Evolutionary conservation across 2,329 filamentous ascomycete genomes (phyloP), one percentile per base, ranked within the genome.

Genomic region (Mollisiaceae sp.): DNA sequence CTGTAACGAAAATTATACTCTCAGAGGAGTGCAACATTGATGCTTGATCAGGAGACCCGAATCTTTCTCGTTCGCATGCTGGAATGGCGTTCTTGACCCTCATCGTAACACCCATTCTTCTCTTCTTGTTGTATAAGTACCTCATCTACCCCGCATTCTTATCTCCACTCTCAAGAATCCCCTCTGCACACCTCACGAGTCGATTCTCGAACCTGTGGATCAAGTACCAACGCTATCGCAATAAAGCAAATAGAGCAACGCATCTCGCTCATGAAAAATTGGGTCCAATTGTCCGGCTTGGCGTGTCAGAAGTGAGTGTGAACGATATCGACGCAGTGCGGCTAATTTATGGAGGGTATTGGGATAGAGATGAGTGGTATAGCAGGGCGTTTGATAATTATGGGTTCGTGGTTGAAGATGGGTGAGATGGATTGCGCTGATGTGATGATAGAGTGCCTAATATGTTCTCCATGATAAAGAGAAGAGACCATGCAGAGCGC

Each of bases 381-480:
- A 24, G 9, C 6, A 20, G 27, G 27, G 27, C 27, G 9, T 64
- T 64, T 60, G 36, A 20, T 20, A 64, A 64, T 43, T 64, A 60
- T 55, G 62, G 50, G 45, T 54, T 36, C 4, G 43, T 18, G 15
- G 12, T 32, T 32, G 27, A 32, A 32, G 27, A 32, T 32, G 6
- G 27, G 6, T 32, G 27, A 32, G 27, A 6, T 32, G 27, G 27
- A 32, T 32, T 32, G 27, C 27, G 27, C 27, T 32, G 27, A 32
- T 41, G 8, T 41, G 15, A 41, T 14, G 11, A 9, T 41, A 59
- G 56, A 20, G 15, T 27, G 32, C 60, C 54, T 79, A 41, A 81
- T 82, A 11, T 91, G 84, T 93, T 94, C 77, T 90, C 90, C 2
- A 89, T 88, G 62, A 79, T 82, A 1, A 77, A 80, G 11, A 84